Base-by-base conservation (phyloP, 345 rosid species). In the Odontarrhena argentea region DNA sequence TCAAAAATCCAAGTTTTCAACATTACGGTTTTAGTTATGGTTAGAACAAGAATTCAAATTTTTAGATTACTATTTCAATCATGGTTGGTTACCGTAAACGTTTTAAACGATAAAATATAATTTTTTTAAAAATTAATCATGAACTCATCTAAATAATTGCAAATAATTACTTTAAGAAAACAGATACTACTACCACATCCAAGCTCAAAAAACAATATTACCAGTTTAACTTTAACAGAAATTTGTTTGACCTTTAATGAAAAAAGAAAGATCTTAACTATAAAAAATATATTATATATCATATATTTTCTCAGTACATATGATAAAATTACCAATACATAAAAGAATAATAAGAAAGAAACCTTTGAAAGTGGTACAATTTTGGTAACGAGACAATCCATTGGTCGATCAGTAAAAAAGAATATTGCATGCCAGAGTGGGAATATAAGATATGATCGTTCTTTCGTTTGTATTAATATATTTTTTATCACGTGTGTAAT, bases 401-500 rank as follows among this genome's bases (percentile, higher is more conserved):
- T 72, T 57, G 76, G 67, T 10, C 55, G 76, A 66, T 73, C 71
- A 45, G 77, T 66, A 52, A 53, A 52, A 53, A 73, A 66, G 72
- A 60, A 66, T 73, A 73, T 66, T 67, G 43, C 22, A 18, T 18
- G 22, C 59, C 72, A 66, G 71, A 73, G 62, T 66, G 63, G 72
- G 68, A 66, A 73, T 66, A 73, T 59, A 59, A 59, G 67, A 73
- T 59, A 59, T 73, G 71, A 65, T 73, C 62, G 61, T 50, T 44
- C 28, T 32, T 69, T 75, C 50, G 15, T 64, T 57, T 63, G 57
- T 71, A 65, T 42, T 35, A 51, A 65, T 59, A 11, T 44, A 66
- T 60, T 51, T 60, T 51, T 26, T 48, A 73, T 60, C 72, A 73
- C 77, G 77, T 73, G 72, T 67, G 77, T 56, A 60, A 66, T 66